These are phyloP conservation scores for Bjerkandera adusta DNA, from an alignment of 1,284 basidiomycete genomes.

Conservation along the genomic window DNA sequence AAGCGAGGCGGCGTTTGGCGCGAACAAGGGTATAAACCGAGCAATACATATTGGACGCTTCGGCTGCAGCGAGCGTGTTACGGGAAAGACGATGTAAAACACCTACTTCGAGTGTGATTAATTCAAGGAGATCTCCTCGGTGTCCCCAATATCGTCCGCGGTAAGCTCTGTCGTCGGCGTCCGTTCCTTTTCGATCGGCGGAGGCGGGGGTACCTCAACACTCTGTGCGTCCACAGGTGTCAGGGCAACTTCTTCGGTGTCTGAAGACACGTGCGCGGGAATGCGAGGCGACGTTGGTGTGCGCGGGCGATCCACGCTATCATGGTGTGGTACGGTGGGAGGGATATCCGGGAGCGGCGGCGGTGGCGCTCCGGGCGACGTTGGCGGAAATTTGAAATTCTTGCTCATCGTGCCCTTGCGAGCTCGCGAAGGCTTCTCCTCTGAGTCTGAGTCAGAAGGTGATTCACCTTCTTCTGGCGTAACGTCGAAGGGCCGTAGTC, in stretches of 20 bases:
- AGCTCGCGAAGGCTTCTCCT: constrained; percentile 22
- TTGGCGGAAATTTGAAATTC: constrained; percentile 71
- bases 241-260: constrained; percentile 28
- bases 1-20: too few species aligned
- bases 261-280: constrained; percentile 14
- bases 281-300: constrained; percentile 9
- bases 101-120: too few species aligned
- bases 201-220: constrained; percentile 75
- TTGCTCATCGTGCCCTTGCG: constrained; percentile 71
- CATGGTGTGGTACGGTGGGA: background rate
- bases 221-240: constrained; percentile 50
- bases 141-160: constrained; percentile 69
- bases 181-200: constrained; percentile 72
- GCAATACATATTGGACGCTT: too few species aligned
- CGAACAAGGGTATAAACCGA: too few species aligned
- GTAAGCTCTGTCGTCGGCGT: constrained; percentile 42
- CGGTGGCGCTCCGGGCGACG: constrained; percentile 31
- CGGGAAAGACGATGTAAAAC: too few species aligned
- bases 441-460: constrained; percentile 24
- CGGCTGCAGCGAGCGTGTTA: too few species aligned
- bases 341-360: constrained; percentile 20
- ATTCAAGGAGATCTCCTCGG: constrained; percentile 60
- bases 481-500: constrained; percentile 37
- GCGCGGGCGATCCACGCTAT: background rate
- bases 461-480: constrained; percentile 53